Base-by-base conservation (phyloP, 495 filamentous ascomycete genomes). In the Daldinia decipiens region DNA sequence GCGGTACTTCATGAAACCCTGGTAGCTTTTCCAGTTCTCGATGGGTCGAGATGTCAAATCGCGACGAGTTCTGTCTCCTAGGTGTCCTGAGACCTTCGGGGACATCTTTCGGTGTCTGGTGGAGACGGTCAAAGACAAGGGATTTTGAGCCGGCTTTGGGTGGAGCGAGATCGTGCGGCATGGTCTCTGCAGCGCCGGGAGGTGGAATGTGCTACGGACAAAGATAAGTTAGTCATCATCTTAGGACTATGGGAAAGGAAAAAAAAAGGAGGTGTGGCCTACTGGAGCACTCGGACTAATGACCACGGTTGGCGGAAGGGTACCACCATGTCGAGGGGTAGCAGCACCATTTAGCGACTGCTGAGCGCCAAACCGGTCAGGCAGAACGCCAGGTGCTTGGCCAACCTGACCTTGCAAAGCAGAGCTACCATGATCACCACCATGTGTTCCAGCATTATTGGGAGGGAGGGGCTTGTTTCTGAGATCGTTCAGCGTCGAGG, bases 1-100 rank as follows among this genome's bases (percentile, higher is more conserved):
- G 96, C 9, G 95, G 91, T 54, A 98, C 95, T 81, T 99, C 95
- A 77, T 98, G 95, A 82, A 99, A 99, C n/a, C 95, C 95, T 0
- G 94, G 94, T 12, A 98, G 84, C 82, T 99, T 99, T 77, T 98
- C 96, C 47, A 99, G 83, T 81, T 99, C 95, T 71, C 95, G 87
- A 77, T 97, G 93, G 62, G 96, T 93, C 5, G 95, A 99, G 67
- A 99, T 95, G 76, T 98, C 95, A 77, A 99, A 98, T 68, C 96
- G 88, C 19, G 95, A 99, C 27, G 96, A 98, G 76, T 98, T 93
- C 78, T 98, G 95, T 74, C 96, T 88, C 79, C 95, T 96, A 6
- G 95, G 95, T 7, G 95, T 98, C 75, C 94, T 87, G 63, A 98
- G 91, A 26, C 95, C 96, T 78, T 99, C 96, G 4, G 95, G 92